A percentile compares a stretch with the other conserved stretches of the same genome.
Evolutionary conservation across 2,329 filamentous ascomycete species (phyloP).

Genomic region (Penicillium paneum): DNA sequence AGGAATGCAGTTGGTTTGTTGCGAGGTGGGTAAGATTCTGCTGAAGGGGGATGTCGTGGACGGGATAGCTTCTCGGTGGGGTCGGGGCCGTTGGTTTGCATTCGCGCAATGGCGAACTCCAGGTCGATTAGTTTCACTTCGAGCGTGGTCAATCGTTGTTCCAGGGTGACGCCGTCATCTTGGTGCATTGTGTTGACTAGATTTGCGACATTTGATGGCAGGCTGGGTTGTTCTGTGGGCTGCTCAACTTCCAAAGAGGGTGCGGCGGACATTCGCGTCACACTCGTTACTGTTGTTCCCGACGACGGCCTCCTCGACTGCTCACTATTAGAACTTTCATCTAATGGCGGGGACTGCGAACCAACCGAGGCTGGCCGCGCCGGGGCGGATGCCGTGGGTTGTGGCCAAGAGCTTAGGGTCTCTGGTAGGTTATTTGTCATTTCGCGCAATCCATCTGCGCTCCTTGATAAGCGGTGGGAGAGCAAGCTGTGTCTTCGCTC

Average conservation of each 20-base stretch:
- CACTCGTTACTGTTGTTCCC: slow-evolving; percentile 29
- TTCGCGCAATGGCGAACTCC: slow-evolving; percentile 49
- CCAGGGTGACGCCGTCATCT: slow-evolving; percentile 40
- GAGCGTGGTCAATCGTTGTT: slow-evolving; percentile 48
- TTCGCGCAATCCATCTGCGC: slow-evolving; percentile 41
- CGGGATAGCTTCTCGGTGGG: slow-evolving; percentile 13
- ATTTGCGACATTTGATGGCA: slow-evolving; percentile 38
- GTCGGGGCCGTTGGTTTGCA: slow-evolving; percentile 39
- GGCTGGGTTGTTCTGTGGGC: slow-evolving; percentile 20
- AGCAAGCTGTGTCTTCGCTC: slow-evolving; percentile 23
- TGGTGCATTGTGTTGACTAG: slow-evolving; percentile 41
- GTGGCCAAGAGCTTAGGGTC: slow-evolving; percentile 42
- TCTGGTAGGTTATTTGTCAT: slow-evolving; percentile 36
- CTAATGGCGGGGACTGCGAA: slow-evolving; percentile 28
- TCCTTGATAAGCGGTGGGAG: slow-evolving; percentile 44
- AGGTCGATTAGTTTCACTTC: slow-evolving; percentile 52
- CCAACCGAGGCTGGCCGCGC: slow-evolving; percentile 40
- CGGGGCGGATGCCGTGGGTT: slow-evolving; percentile 43
- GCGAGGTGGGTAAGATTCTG: slow-evolving; percentile 11
- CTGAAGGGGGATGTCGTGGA: slow-evolving; percentile 16
- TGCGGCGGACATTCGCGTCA: slow-evolving; percentile 20
- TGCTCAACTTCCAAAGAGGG: slow-evolving; percentile 22
- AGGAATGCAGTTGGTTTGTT: slow-evolving; percentile 19
- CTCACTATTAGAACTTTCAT: slow-evolving; percentile 28
- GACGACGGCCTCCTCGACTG: slow-evolving; percentile 28